Conservation (phyloP, 441 rosid species). For the Populus hybrid region DNA sequence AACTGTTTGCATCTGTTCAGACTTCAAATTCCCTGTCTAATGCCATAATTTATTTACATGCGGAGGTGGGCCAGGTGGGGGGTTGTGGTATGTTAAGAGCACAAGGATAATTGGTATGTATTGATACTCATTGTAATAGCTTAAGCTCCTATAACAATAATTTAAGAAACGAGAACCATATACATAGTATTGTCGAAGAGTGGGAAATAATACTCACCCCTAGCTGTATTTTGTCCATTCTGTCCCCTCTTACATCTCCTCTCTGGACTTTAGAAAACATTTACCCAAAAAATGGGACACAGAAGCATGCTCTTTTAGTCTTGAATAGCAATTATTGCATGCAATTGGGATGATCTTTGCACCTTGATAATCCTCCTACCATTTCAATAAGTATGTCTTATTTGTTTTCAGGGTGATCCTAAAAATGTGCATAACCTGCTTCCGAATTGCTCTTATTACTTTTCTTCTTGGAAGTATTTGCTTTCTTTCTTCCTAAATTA, state of each 20-base stretch:
- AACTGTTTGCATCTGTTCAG: not conserved
- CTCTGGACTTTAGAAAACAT: not conserved
- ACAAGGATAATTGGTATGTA: not conserved
- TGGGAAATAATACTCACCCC: not conserved
- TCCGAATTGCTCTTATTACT: not conserved
- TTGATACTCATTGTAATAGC: not conserved
- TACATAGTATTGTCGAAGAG: not conserved
- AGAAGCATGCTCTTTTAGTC: not conserved
- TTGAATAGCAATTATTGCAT: constrained; percentile 6
- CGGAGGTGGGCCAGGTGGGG: not conserved
- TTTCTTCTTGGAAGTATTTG: not conserved
- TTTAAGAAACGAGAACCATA: not conserved
- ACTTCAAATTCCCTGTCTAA: not conserved
- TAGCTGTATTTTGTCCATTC: not conserved
- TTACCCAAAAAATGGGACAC: not conserved
- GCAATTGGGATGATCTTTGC: not conserved
- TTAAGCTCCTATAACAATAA: not conserved
- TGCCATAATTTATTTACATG: not conserved
- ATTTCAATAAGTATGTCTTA: not conserved
- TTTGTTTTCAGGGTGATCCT: not conserved
- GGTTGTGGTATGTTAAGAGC: not conserved
- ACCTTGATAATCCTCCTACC: not conserved
- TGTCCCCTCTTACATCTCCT: not conserved
- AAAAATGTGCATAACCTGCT: not conserved
- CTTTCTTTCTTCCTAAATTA: constrained; percentile 15